phyloP scores from a whole-genome alignment of 176 grass and related monocot genomes.

The Oropetium thomaeum region DNA sequence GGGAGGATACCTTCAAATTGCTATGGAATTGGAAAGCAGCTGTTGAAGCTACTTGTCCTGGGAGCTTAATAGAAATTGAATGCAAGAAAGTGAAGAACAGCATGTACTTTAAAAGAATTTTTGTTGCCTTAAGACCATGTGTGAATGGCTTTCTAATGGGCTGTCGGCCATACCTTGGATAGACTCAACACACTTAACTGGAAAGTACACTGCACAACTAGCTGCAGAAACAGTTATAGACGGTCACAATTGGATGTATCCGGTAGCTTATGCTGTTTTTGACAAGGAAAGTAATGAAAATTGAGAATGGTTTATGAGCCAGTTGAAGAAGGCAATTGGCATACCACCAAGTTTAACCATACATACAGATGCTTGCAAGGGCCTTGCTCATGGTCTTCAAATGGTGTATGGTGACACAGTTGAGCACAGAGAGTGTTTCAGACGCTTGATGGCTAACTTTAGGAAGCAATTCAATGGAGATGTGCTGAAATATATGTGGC shows the following conservation, averaged over 20 bases:
- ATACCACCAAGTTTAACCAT: neutral
- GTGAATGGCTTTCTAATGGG: neutral
- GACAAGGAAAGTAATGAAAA: neutral
- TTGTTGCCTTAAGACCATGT: constrained; percentile 10
- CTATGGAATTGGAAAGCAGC: neutral
- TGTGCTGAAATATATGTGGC: constrained; percentile 19
- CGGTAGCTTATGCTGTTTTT: neutral
- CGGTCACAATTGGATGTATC: constrained; percentile 18
- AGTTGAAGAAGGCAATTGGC: neutral
- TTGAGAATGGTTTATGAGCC: neutral
- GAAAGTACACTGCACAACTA: neutral
- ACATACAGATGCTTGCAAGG: constrained; percentile 22
- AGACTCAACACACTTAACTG: neutral
- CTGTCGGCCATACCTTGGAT: constrained; percentile 1
- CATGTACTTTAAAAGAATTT: neutral
- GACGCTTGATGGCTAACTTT: constrained; percentile 16
- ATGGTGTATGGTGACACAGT: neutral
- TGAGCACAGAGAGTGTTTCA: constrained; percentile 5
- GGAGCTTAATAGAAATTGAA: constrained; percentile 18
- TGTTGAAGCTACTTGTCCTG: neutral
- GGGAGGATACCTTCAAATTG: neutral
- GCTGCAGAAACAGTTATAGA: neutral
- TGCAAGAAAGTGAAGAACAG: neutral
- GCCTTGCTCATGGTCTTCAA: neutral
- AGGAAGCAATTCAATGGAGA: constrained; percentile 3